phyloP scores from a whole-genome alignment of 495 filamentous ascomycete species.

The Hypoxylon crocopeplum region DNA sequence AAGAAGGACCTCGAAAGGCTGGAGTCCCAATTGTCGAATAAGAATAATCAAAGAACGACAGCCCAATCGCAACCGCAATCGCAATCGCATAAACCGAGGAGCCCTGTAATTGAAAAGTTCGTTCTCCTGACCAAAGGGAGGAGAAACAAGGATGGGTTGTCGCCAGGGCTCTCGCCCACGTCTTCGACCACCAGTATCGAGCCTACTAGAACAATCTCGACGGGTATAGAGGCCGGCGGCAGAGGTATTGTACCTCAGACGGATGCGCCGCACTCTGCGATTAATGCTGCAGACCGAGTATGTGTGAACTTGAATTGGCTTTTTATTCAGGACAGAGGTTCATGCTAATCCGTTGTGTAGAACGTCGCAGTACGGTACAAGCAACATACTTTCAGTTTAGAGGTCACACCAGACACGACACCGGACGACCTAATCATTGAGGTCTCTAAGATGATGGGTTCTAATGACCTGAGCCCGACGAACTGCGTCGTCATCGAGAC shows the following conservation, averaged over 20 bases:
- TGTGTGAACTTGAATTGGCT: constrained; percentile 41
- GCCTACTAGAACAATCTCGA: constrained; percentile 12
- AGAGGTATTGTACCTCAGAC: constrained; percentile 64
- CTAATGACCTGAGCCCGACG: constrained; percentile 61
- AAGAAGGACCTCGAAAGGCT: constrained; percentile 55
- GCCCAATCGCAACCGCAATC: constrained; percentile 15
- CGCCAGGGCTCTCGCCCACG: constrained; percentile 37
- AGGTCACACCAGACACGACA: constrained; percentile 77
- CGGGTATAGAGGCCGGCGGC: constrained; percentile 43
- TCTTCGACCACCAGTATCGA: constrained; percentile 38
- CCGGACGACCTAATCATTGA: constrained; percentile 70
- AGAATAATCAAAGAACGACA: constrained; percentile 30
- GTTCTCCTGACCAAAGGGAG: constrained; percentile 44
- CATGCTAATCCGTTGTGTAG: constrained; percentile 35
- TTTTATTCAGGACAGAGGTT: constrained; percentile 1
- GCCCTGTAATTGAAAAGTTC: constrained; percentile 49
- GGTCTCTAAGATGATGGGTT: constrained; percentile 60
- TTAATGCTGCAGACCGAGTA: constrained; percentile 79
- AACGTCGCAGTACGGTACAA: constrained; percentile 72
- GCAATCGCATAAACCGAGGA: constrained; percentile 39
- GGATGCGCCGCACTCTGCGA: constrained; percentile 83
- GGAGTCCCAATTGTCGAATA: constrained; percentile 50
- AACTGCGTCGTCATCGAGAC: constrained; percentile 76
- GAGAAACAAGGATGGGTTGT: constrained; percentile 40
- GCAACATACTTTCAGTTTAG: constrained; percentile 65